Percentiles rank a stretch among this genome's conserved stretches.
These are phyloP conservation scores for Ophiocordyceps sinensis DNA, from an alignment of 2,329 filamentous ascomycete species.

Conservation along the genomic window DNA sequence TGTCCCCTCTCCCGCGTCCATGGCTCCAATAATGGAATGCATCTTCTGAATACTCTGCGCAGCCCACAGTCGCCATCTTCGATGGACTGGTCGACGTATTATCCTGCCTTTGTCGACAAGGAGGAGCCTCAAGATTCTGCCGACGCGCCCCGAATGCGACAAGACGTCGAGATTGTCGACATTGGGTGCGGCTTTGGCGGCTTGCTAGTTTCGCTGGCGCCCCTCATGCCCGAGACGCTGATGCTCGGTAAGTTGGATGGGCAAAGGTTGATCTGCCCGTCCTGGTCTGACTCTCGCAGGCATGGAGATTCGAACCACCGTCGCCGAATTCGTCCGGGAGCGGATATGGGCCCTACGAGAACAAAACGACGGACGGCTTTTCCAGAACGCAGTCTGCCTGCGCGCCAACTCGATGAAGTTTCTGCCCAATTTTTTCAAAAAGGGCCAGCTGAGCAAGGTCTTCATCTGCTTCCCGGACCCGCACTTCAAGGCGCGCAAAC, in stretches of 20 bases:
- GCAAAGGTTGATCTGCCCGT: not conserved
- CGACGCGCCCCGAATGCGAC: constrained; percentile 19
- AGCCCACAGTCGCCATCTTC: constrained; percentile 65
- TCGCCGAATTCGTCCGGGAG: constrained; percentile 81
- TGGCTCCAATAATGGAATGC: not conserved
- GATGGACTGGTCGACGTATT: constrained; percentile 87
- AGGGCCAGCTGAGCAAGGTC: constrained; percentile 69
- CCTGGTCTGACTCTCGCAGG: constrained; percentile 30
- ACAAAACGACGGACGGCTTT: constrained; percentile 44
- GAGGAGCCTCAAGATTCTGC: constrained; percentile 13
- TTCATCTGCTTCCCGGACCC: constrained; percentile 98
- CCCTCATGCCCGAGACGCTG: constrained; percentile 65
- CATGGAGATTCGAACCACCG: constrained; percentile 82
- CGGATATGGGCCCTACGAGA: constrained; percentile 68
- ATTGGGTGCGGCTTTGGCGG: constrained; percentile 97
- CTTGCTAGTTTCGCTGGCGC: constrained; percentile 71
- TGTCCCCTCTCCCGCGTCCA: not conserved
- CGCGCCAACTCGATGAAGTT: constrained; percentile 98
- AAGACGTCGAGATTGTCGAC: constrained; percentile 81
- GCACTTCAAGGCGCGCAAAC: constrained; percentile 94
- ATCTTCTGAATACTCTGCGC: not conserved
- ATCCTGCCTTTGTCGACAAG: constrained; percentile 53
- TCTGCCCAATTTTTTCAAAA: constrained; percentile 89
- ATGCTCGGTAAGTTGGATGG: constrained; percentile 51
- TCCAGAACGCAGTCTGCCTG: constrained; percentile 79